phyloP scores from a whole-genome alignment of 306 rosid species.

The Malus orientalis region DNA sequence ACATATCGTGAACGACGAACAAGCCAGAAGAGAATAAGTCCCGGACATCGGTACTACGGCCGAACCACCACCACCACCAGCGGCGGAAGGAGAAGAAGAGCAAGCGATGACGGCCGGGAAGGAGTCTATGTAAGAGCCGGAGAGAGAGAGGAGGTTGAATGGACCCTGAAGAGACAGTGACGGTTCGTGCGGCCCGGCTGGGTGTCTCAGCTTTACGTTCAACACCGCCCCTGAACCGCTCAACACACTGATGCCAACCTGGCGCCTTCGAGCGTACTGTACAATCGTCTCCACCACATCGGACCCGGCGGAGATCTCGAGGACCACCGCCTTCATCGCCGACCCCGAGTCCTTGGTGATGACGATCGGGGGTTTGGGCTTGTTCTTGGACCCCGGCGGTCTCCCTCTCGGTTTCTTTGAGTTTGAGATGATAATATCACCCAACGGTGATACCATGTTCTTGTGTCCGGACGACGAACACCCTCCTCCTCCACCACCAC shows the following conservation, averaged over 20 bases:
- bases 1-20: conserved; percentile 26
- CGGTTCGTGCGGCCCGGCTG: conserved; percentile 18
- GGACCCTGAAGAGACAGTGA: conserved; percentile 22
- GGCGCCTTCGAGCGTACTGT: conserved; percentile 18
- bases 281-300: conserved; percentile 39
- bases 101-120: not conserved
- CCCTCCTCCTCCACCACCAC: not conserved
- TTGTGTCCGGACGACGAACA: conserved; percentile 11
- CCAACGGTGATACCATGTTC: not conserved
- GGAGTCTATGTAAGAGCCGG: not conserved
- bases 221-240: conserved; percentile 40
- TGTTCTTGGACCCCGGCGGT: conserved; percentile 65
- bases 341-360: conserved; percentile 20
- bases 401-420: conserved; percentile 46
- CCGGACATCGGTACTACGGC: not conserved
- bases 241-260: conserved; percentile 21
- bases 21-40: not conserved
- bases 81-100: not conserved
- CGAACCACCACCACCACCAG: not conserved
- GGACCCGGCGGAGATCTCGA: conserved; percentile 39
- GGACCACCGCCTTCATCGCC: conserved; percentile 17
- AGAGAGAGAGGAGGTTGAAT: not conserved
- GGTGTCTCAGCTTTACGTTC: conserved; percentile 23
- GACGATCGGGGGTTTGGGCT: conserved; percentile 41
- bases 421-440: not conserved